A percentile compares a stretch with the other conserved stretches of the same genome.
Evolutionary conservation across 768 basidiomycete species (phyloP).

Genomic region (Multifurca ochricompacta): DNA sequence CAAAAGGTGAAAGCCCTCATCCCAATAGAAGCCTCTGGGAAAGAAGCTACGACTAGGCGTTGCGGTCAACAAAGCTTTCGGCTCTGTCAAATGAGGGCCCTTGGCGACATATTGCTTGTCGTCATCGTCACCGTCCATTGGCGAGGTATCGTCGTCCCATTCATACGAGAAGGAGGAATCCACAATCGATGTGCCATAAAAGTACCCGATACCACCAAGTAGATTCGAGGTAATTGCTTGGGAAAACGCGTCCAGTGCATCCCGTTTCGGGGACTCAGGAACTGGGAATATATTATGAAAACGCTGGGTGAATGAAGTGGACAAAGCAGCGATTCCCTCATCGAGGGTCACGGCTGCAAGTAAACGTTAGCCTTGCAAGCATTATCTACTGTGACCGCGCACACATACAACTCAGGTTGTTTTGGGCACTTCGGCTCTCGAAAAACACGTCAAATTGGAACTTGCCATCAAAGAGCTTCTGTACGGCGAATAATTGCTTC

Average conservation of each 20-base stretch:
- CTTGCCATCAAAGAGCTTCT: conserved; percentile 75
- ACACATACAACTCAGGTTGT: conserved; percentile 54
- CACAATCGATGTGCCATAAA: conserved; percentile 84
- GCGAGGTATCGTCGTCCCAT: conserved; percentile 67
- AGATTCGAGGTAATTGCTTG: conserved; percentile 87
- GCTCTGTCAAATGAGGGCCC: conserved; percentile 65
- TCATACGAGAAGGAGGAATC: conserved; percentile 81
- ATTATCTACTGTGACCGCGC: not conserved
- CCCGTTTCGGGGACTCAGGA: conserved; percentile 43
- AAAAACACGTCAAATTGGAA: conserved; percentile 90
- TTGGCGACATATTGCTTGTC: conserved; percentile 34
- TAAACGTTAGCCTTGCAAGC: not conserved
- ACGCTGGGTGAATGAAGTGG: conserved; percentile 50
- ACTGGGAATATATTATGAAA: conserved; percentile 69
- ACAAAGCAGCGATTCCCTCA: conserved; percentile 59
- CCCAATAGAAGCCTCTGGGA: conserved; percentile 98
- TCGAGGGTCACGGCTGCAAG: conserved; percentile 59
- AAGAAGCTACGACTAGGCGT: conserved; percentile 97
- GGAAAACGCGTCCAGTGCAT: conserved; percentile 62
- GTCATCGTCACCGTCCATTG: conserved; percentile 35
- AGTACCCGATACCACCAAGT: conserved; percentile 90
- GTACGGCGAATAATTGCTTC: conserved; percentile 81
- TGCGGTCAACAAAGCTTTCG: conserved; percentile 74
- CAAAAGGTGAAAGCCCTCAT: conserved; percentile 93
- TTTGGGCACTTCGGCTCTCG: conserved; percentile 64